Evolutionary conservation across 805 yeast species (phyloP), one percentile per base, ranked within the genome.

Genomic region (Wilhelminamyces savonicus): DNA sequence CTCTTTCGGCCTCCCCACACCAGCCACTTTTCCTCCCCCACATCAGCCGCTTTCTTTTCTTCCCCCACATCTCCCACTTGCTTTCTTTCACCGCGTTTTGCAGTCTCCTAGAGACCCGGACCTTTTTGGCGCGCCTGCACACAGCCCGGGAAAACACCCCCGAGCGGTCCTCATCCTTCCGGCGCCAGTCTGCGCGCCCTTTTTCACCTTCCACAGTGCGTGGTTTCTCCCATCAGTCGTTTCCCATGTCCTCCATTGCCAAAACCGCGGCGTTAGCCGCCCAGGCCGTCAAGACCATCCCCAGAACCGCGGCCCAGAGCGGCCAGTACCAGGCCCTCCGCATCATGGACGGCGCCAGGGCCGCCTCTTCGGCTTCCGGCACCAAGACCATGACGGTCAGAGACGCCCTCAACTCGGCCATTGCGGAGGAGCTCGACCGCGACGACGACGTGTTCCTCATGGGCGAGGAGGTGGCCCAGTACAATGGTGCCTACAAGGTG

Each of bases 401-500:
- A 72, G 99, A 92, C 50, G 99, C 98, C 27, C 68, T 92, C 48
- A 92, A 92, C 71, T 67, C 79, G 41, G 98, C 96, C 18, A 71
- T 92, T 62, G 95, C 95, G 35, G 99, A 92, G 69, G 99, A 92
- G 67, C 73, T 92, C 70, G 97, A 90, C 69, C 76, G 90, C 46
- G 97, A 92, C 58, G 92, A 86, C 44, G 81, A 76, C 46, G 97
- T 92, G 26, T 92, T 86, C 71, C 62, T 92, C 48, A 83, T 92
- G 76, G 99, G 99, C 63, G 99, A 92, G 70, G 99, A 92, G 66
- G 98, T 92, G 43, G 98, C 95, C 26, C 97, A 90, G 63, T 92
- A 92, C 69, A 88, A 92, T 58, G 99, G 99, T 70, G 99, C 99
- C 37, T 92, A 92, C 71, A 92, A 92, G 71, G 82, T 92, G 41